Evolutionary conservation across 352 stramenopile genomes (phyloP), one percentile per base, ranked within the genome.

Genomic region (Albugo candida): DNA sequence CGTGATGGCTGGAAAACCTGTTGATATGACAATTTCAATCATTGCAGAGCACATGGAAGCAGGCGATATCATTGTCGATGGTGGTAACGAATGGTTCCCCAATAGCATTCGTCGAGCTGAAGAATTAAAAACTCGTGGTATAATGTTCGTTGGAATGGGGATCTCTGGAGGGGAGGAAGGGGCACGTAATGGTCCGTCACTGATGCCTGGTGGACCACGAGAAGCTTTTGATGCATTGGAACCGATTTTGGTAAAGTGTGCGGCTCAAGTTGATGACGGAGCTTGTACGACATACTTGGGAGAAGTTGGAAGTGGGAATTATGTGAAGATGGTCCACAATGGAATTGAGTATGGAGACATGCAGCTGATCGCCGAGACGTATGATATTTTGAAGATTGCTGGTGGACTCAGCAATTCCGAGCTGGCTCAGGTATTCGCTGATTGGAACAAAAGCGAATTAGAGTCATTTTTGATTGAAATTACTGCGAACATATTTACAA

Each of bases 261-360:
- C 95, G 1, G 95, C 95, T 5, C 84, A 97, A 64, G 91, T 96
- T 17, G 74, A 92, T 52, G 81, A 93, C 51, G 87, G 87, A 18
- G 70, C 94, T 17, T 99, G 95, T 65, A 97, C 93, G 17, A 96
- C 89, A 41, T 98, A 99, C 69, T 66, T 97, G 43, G 95, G 95
- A 35, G 81, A 80, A 14, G 83, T 95, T 35, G 95, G 95, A 55
- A 81, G 81, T 27, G 95, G 95, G 49, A 98, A 99, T 74, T 99
- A 99, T 70, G 94, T 99, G 45, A 99, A 99, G 77, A 99, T 99
- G 95, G 93, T 99, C 51, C 95, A 99, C 83, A 99, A 99, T 75
- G 95, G 95, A 52, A 98, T 99, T 59, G 95, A 99, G 65, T 99
- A 99, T 70, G 95, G 93, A 46, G 95, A 98, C 66, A 99, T 98